Evolutionary conservation across 768 basidiomycete genomes (phyloP), one percentile per base, ranked within the genome.

Genomic region (Phlebiopsis gigantea): DNA sequence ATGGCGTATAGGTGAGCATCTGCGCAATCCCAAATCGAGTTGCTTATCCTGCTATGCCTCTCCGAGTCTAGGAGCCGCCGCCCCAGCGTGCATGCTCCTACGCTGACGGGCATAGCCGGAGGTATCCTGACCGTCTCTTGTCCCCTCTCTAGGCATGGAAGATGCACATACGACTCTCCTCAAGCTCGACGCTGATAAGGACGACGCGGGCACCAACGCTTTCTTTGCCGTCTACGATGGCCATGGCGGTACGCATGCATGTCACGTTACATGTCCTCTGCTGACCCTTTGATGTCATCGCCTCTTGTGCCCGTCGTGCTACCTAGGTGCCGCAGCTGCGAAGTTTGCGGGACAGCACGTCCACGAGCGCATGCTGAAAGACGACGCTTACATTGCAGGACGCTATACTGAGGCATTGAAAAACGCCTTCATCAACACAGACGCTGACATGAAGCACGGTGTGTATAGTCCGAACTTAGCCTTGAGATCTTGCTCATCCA

Each of bases 151-250:
- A 99, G 96, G 87, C 64, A 98, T 99, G 97, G 97, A 99, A 75
- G 96, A 99, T 66, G 84, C 96, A 1, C 96, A 98, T 72, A 78
- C 90, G 17, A 78, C 83, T 39, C 73, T 90, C 25, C 75, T 95
- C 46, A 77, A 84, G 60, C 75, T 97, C 56, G 85, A 88, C 57
- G 79, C 78, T 42, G 73, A 61, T 64, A 58, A 70, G 57, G 65
- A 67, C 28, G 68, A 73, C 1, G 2, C 51, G 17, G 70, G 75
- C 39, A 73, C 75, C 5, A 89, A 87, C 68, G 80, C 90, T 0
- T 95, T 98, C 75, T 97, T 98, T 65, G 96, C 90, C 26, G 95
- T 99, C 1, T 98, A 97, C 67, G 97, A 99, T 73, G 97, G 97
- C 28, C 97, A 99, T 69, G 97, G 97, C 58, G 97, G 96, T 93